These are phyloP conservation scores for Hyphopichia pseudoburtonii DNA, from an alignment of 1,139 yeast species.

Conservation along the genomic window DNA sequence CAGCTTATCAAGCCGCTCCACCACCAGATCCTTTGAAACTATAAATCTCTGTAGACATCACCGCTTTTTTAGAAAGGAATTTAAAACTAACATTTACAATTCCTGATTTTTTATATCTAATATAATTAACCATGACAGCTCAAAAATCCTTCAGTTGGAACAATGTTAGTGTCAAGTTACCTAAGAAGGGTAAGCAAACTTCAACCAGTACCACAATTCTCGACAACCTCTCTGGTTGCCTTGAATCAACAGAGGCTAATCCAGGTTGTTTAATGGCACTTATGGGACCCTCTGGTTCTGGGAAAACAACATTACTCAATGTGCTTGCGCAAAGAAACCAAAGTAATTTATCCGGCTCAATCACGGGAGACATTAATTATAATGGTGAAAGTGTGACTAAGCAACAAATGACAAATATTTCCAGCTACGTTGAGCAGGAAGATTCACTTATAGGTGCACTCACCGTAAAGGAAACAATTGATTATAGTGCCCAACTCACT, in stretches of 20 bases:
- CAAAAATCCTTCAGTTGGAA: slow-evolving; percentile 1
- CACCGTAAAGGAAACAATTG: slow-evolving; percentile 23
- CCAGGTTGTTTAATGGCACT: slow-evolving; percentile 26
- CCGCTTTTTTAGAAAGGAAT: too few relatives aligned
- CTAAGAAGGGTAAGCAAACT: background rate
- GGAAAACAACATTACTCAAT: slow-evolving; percentile 23
- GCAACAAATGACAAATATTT: slow-evolving; percentile 11
- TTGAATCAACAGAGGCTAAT: slow-evolving; percentile 6
- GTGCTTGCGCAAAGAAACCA: slow-evolving; percentile 17
- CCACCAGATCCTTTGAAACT: too few relatives aligned
- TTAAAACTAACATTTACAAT: too few relatives aligned
- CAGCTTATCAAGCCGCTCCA: too few relatives aligned
- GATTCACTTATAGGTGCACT: slow-evolving; percentile 23
- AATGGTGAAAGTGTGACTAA: slow-evolving; percentile 8
- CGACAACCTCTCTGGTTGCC: slow-evolving; percentile 22
- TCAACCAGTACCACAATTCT: slow-evolving; percentile 7
- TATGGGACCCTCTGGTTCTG: slow-evolving; percentile 28
- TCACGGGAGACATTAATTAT: slow-evolving; percentile 13
- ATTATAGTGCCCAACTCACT: slow-evolving; percentile 20
- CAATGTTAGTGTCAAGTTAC: background rate
- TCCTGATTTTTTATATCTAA: too few relatives aligned
- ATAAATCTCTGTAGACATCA: too few relatives aligned
- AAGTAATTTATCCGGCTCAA: slow-evolving; percentile 6
- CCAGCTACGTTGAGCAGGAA: slow-evolving; percentile 24
- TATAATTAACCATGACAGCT: too few relatives aligned